Base-by-base conservation (phyloP, 805 yeast species). In the Saturnispora mendoncae region DNA sequence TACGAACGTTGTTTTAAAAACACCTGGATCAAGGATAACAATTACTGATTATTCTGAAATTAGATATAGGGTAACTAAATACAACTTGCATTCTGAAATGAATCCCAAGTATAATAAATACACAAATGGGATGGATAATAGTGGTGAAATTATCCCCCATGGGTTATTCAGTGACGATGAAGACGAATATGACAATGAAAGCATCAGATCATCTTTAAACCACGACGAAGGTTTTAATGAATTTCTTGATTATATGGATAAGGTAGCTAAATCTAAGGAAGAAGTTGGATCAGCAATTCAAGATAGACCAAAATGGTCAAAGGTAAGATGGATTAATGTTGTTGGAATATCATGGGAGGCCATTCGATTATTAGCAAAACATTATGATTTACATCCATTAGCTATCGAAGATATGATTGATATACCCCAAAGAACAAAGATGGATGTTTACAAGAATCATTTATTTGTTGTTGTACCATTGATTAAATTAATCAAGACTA, bases 311-410 rank as follows among this genome's bases (percentile, higher is more conserved):
- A 29, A 43, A 0, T 72, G 78, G 78, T 58, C 74, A 3, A 59
- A 62, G 36, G 74, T 74, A 1, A 55, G 79, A 13, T 73, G 80
- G 80, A 61, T 74, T 39, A 74, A 72, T 46, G 74, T 75, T 18
- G 74, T 73, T 51, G 81, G 80, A 0, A 56, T 76, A n/a, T 71
- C 78, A 2, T 73, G 78, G 78, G 80, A 74, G 40, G 76, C 77
- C 6, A 67, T 76, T 6, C 62, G 71, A 7, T 55, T 66, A 0
- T 61, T 76, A 31, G 68, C 72, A 2, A 56, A 64, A 32, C 55
- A 58, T 37, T 76, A 66, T 51, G 54, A 62, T 15, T 55, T 76
- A 17, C 82, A 76, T 52, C 66, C 76, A 19, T 58, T 76, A 35
- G 74, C 80, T 0, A 61, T 76, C 34, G 82, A 76, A 52, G 81